A percentile compares a stretch with the other conserved stretches of the same genome.
Evolutionary conservation across 1,284 basidiomycete species (phyloP).

Genomic region (Marasmius oreades): DNA sequence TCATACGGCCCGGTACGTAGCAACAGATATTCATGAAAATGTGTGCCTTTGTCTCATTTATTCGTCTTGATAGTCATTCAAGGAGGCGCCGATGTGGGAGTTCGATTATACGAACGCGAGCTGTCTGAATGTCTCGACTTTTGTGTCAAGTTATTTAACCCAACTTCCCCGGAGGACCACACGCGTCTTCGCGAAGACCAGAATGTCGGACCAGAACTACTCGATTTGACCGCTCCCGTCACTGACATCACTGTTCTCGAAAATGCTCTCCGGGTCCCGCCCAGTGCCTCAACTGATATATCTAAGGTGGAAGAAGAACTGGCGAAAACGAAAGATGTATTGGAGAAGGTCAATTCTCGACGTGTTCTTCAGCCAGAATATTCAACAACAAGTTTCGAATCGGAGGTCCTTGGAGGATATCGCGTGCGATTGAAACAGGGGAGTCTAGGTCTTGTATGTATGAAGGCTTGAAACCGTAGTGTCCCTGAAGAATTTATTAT

Average conservation of each 20-base stretch:
- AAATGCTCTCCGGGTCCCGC: no score
- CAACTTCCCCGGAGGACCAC: slow-evolving; percentile 10
- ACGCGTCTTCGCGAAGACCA: background rate
- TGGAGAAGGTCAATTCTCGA: slow-evolving; percentile 13
- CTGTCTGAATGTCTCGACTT: slow-evolving; percentile 12
- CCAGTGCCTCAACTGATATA: no score
- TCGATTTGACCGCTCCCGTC: slow-evolving; percentile 11
- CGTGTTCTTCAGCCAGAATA: slow-evolving; percentile 11
- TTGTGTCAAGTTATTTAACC: slow-evolving; percentile 12
- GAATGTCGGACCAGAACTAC: slow-evolving; percentile 6
- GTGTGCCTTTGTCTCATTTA: background rate
- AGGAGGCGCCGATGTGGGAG: slow-evolving; percentile 13
- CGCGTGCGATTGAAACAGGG: slow-evolving; percentile 8
- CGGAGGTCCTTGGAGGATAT: slow-evolving; percentile 9
- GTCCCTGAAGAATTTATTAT: no score
- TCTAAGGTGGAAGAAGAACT: background rate
- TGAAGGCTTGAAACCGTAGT: no score
- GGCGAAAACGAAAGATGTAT: slow-evolving; percentile 1
- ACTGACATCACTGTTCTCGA: background rate
- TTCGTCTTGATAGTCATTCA: slow-evolving; percentile 8
- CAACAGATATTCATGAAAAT: background rate
- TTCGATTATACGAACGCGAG: slow-evolving; percentile 12
- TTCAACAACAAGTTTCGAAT: slow-evolving; percentile 7
- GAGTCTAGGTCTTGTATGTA: slow-evolving; percentile 6
- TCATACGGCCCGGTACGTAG: slow-evolving; percentile 47